Percentiles rank a stretch among this genome's conserved stretches.
These are phyloP conservation scores for Yamadazyma atmosphaerica DNA, from an alignment of 1,139 yeast genomes.

Conservation along the genomic window DNA sequence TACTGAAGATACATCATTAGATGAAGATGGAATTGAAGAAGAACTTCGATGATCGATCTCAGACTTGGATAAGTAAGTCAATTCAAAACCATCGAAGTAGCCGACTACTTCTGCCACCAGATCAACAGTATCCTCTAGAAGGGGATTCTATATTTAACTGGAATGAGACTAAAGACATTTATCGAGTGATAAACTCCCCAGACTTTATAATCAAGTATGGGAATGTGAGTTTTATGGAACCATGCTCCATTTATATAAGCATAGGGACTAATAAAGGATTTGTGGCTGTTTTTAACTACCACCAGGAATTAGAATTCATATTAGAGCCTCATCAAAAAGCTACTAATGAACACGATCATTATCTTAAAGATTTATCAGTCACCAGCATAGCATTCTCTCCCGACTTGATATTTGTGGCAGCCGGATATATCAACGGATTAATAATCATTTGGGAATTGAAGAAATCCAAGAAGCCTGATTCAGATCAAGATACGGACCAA, in stretches of 20 bases:
- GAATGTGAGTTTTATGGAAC: conserved; percentile 43
- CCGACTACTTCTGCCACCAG: neutral
- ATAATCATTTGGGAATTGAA: conserved; percentile 32
- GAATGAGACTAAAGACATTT: conserved; percentile 25
- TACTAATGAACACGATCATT: conserved; percentile 23
- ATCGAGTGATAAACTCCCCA: conserved; percentile 21
- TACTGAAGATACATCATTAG: too few species aligned
- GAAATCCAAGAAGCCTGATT: neutral
- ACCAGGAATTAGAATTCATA: conserved; percentile 49
- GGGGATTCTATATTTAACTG: conserved; percentile 15
- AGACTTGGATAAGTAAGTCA: conserved; percentile 27
- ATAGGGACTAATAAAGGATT: conserved; percentile 65
- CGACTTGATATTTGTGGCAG: conserved; percentile 32
- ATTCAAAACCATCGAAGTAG: conserved; percentile 12
- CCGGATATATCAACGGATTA: conserved; percentile 34
- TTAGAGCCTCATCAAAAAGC: conserved; percentile 28
- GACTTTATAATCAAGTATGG: conserved; percentile 45
- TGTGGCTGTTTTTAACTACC: conserved; percentile 62
- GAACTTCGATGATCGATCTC: conserved; percentile 41
- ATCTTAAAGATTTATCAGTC: conserved; percentile 23
- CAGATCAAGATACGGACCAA: neutral
- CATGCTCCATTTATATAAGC: conserved; percentile 51
- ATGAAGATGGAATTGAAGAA: conserved; percentile 5
- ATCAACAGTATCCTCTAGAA: conserved; percentile 13
- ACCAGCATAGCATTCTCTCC: conserved; percentile 44